Evolutionary conservation across 768 basidiomycete species (phyloP).

Genomic region (Leccinellum rugosiceps): DNA sequence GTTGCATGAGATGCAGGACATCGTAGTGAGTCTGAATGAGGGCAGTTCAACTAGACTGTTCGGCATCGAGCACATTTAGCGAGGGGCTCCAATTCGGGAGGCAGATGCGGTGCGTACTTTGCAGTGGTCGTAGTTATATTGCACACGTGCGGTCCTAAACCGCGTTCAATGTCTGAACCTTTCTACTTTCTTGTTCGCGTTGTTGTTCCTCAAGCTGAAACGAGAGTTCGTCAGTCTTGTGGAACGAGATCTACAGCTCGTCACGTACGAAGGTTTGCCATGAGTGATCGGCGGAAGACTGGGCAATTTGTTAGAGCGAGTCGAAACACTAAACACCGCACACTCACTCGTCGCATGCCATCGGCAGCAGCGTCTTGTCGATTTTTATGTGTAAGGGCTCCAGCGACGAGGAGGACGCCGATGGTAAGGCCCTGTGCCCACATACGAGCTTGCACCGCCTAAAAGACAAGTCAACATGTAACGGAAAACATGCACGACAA

Average conservation of each 20-base stretch:
- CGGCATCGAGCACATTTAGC: too few species aligned
- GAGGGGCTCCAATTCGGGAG: too few species aligned
- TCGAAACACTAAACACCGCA: too few species aligned
- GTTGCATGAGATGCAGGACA: too few species aligned
- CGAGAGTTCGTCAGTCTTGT: neutral
- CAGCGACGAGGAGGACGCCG: slow-evolving; percentile 68
- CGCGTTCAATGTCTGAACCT: slow-evolving; percentile 5
- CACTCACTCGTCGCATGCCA: slow-evolving; percentile 22
- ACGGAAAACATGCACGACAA: too few species aligned
- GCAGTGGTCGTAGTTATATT: neutral
- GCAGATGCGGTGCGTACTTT: too few species aligned
- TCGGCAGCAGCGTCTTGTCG: slow-evolving; percentile 37
- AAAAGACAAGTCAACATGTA: slow-evolving; percentile 34
- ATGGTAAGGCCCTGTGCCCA: slow-evolving; percentile 85
- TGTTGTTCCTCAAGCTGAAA: slow-evolving; percentile 28
- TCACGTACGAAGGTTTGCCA: slow-evolving; percentile 28
- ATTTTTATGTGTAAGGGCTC: slow-evolving; percentile 55
- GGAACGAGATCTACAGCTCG: neutral
- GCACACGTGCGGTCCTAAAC: neutral
- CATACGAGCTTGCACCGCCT: slow-evolving; percentile 83
- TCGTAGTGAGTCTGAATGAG: too few species aligned
- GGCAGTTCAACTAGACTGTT: too few species aligned
- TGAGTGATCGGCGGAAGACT: slow-evolving; percentile 27
- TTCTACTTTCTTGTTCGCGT: slow-evolving; percentile 21
- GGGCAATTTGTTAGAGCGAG: neutral